Base-by-base conservation (phyloP, 768 basidiomycete genomes). In the Termitomyces sp. region DNA sequence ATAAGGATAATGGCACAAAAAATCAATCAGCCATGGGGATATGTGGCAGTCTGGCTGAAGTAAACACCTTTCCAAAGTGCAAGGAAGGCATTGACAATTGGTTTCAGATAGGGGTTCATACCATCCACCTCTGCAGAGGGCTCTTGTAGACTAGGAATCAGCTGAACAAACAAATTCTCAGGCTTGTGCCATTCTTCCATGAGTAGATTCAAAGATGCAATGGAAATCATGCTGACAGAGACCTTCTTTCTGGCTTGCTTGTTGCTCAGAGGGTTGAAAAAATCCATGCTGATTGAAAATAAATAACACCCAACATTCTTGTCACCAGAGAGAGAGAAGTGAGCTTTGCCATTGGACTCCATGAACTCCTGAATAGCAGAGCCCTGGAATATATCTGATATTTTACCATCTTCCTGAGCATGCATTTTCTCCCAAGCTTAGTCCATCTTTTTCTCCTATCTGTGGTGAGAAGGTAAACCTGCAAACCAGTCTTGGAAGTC, bases 181-280 rank as follows among this genome's bases (percentile, higher is more conserved):
- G 64, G 51, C 16, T 67, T 62, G 52, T 72, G 63, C 13, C 69
- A 68, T 12, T 72, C 27, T 20, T 61, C 54, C 4, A 62, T 4
- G 52, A 58, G 77, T 5, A 78, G 64, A 50, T 76, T 77, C 7
- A 76, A 53, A 55, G 74, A 75, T 1, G 66, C 65, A 44, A 78
- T 53, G 27, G 69, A 71, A 14, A 75, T 69, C 2, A 69, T 62
- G 4, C 74, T 71, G 3, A 69, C 53, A 4, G 71, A 76, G 0
- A 60, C 53, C 9, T 56, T 59, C 27, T 71, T 71, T 4, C 73
- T 69, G 1, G 61, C 56, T 5, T 58, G 14, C 14, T 60, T 68
- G 60, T 71, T 74, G 0, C 62, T 55, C 0, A 57, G 44, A 7
- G 57, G 57, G 42, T 58, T 56, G 37, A 62, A 58, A 7, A 65